Evolutionary conservation across 345 rosid genomes (phyloP).

Genomic region (Raphanus raphanistrum): DNA sequence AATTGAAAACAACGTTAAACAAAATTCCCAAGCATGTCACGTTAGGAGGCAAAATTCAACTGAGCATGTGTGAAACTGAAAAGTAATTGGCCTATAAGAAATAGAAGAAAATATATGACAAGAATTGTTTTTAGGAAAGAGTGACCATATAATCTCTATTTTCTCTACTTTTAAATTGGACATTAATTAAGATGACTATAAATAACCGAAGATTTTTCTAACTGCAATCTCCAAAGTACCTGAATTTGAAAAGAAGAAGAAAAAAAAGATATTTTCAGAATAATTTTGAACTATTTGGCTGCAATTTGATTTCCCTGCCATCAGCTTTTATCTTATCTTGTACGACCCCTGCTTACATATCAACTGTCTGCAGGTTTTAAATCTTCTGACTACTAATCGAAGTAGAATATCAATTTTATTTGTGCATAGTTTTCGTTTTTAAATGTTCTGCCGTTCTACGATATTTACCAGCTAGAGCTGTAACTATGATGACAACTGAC

Average conservation of each 20-base stretch:
- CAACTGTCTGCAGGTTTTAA: background rate
- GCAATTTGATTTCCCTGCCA: slow-evolving; percentile 5
- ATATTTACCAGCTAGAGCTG: background rate
- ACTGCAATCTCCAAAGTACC: background rate
- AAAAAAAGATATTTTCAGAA: background rate
- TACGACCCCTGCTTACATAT: slow-evolving; percentile 19
- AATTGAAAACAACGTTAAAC: slow-evolving; percentile 15
- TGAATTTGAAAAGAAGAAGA: background rate
- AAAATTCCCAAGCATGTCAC: background rate
- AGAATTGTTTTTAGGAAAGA: background rate
- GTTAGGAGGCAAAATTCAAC: background rate
- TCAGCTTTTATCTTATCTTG: slow-evolving; percentile 10
- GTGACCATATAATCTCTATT: background rate
- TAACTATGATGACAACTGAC: background rate
- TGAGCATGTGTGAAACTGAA: background rate
- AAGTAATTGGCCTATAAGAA: background rate
- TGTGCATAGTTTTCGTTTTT: background rate
- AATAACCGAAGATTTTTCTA: background rate
- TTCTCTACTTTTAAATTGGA: background rate
- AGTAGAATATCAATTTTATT: background rate
- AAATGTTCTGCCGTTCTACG: background rate
- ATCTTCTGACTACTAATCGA: background rate
- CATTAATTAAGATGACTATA: too few relatives aligned
- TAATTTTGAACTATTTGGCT: background rate
- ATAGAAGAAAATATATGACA: background rate